These are phyloP conservation scores for Pestalotiopsis sp. DNA, from an alignment of 2,329 filamentous ascomycete species.

Conservation along the genomic window DNA sequence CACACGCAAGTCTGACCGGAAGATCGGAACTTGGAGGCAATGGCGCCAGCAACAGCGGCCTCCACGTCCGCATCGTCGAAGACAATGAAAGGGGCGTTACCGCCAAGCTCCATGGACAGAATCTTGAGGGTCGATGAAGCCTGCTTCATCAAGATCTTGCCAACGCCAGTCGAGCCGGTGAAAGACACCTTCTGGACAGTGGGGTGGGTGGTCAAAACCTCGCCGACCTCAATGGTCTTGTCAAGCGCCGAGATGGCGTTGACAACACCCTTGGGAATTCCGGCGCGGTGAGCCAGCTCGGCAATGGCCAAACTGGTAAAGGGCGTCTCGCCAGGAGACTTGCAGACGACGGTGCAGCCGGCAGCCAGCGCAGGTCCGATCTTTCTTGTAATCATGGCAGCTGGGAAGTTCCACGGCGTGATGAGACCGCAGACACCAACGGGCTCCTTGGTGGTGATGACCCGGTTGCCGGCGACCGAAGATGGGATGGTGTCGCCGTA, in stretches of 20 bases:
- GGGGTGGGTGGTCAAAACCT: constrained; percentile 73
- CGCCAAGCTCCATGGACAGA: constrained; percentile 84
- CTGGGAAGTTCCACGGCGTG: constrained; percentile 88
- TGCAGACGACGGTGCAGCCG: constrained; percentile 93
- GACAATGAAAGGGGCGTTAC: constrained; percentile 94
- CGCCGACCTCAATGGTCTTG: constrained; percentile 79
- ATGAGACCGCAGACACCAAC: constrained; percentile 82
- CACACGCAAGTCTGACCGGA: constrained; percentile 96
- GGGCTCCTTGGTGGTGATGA: constrained; percentile 79
- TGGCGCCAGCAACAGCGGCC: constrained; percentile 76
- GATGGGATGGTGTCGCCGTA: constrained; percentile 77
- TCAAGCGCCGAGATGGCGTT: constrained; percentile 81
- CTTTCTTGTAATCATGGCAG: constrained; percentile 74
- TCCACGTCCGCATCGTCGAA: constrained; percentile 95
- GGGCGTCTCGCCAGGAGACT: constrained; percentile 89
- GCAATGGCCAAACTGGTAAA: constrained; percentile 86
- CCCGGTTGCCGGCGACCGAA: constrained; percentile 68
- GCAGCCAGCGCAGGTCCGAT: constrained; percentile 78
- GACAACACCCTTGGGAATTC: constrained; percentile 86
- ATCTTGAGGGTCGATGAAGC: constrained; percentile 81
- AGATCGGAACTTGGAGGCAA: constrained; percentile 88
- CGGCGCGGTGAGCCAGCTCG: constrained; percentile 82
- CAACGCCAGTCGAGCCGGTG: constrained; percentile 74
- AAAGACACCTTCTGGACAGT: constrained; percentile 89
- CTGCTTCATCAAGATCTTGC: constrained; percentile 85